Percentiles rank a stretch among this genome's conserved stretches.
These are phyloP conservation scores for Leucosporidium scottii DNA, from an alignment of 768 basidiomycete species.

Conservation along the genomic window DNA sequence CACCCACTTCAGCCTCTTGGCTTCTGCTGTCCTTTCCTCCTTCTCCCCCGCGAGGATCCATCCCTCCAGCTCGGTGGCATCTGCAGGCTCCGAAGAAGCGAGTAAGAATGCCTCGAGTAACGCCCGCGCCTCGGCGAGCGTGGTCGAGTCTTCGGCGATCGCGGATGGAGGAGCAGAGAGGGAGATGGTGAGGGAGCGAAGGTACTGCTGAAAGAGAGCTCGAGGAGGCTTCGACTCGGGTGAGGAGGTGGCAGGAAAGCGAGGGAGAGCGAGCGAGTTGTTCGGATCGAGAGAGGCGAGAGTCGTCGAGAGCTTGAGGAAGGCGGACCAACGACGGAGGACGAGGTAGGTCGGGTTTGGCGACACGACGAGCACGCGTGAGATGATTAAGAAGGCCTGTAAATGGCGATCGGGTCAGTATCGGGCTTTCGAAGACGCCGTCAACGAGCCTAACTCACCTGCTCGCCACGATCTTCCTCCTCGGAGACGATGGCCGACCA, in stretches of 20 bases:
- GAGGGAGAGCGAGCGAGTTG: slow-evolving; percentile 4
- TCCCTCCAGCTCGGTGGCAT: not conserved
- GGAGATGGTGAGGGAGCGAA: slow-evolving; percentile 22
- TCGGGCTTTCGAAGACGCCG: not conserved
- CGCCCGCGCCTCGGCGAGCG: slow-evolving; percentile 4
- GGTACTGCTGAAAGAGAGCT: slow-evolving; percentile 4
- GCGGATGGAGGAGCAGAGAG: slow-evolving; percentile 14
- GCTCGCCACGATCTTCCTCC: not conserved
- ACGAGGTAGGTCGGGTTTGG: not conserved
- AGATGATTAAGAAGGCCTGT: slow-evolving; percentile 18
- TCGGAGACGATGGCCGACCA: slow-evolving; percentile 25
- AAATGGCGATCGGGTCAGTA: no score
- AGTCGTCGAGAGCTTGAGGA: not conserved
- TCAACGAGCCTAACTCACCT: not conserved
- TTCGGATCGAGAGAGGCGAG: slow-evolving; percentile 10
- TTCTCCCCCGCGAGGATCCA: not conserved
- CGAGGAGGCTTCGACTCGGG: not conserved
- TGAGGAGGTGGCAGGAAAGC: not conserved
- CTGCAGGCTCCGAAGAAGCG: not conserved
- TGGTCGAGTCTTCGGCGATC: not conserved
- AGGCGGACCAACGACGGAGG: not conserved
- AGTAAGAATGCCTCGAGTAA: slow-evolving; percentile 25
- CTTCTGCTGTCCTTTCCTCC: slow-evolving; percentile 5
- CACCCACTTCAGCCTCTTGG: slow-evolving; percentile 7
- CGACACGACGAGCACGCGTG: not conserved